Conservation (phyloP, 2,329 filamentous ascomycete species). For the Trematosphaeria pertusa region DNA sequence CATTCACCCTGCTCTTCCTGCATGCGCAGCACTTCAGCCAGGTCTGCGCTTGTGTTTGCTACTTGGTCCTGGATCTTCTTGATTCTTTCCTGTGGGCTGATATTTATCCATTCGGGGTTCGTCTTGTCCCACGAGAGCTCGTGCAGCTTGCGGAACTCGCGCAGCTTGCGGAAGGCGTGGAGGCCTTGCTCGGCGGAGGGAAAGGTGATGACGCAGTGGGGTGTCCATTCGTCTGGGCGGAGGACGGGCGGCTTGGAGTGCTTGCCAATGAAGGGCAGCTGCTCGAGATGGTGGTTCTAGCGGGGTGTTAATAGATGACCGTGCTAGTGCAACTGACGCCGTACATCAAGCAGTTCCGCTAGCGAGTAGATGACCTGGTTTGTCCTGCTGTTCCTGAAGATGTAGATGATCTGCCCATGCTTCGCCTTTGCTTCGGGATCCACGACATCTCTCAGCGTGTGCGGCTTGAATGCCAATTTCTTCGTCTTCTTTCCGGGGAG, state of each 20-base stretch:
- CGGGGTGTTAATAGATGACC: slow-evolving; percentile 4
- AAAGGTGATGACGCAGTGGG: slow-evolving; percentile 66
- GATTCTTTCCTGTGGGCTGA: slow-evolving; percentile 59
- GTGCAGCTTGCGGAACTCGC: slow-evolving; percentile 66
- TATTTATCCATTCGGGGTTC: slow-evolving; percentile 49
- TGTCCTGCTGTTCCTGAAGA: slow-evolving; percentile 67
- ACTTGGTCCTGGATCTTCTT: slow-evolving; percentile 68
- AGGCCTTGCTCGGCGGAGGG: slow-evolving; percentile 58
- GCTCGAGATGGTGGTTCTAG: slow-evolving; percentile 61
- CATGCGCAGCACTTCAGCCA: slow-evolving; percentile 62
- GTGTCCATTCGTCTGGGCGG: slow-evolving; percentile 69
- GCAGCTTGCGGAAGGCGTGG: slow-evolving; percentile 63
- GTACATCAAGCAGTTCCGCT: slow-evolving; percentile 62
- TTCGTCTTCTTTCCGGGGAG: slow-evolving; percentile 14
- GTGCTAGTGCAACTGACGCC: slow-evolving; percentile 16
- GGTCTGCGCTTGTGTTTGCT: slow-evolving; percentile 67
- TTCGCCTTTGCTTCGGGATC: slow-evolving; percentile 29
- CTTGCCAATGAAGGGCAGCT: slow-evolving; percentile 69
- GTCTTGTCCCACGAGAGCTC: slow-evolving; percentile 60
- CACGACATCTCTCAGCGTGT: slow-evolving; percentile 51
- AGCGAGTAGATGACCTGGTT: slow-evolving; percentile 71
- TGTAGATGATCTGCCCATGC: slow-evolving; percentile 67
- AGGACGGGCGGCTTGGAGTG: slow-evolving; percentile 65
- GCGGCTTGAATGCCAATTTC: slow-evolving; percentile 27
- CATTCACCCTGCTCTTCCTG: slow-evolving; percentile 50